phyloP scores from a whole-genome alignment of 2,329 filamentous ascomycete genomes.

The Colletotrichum sp. region DNA sequence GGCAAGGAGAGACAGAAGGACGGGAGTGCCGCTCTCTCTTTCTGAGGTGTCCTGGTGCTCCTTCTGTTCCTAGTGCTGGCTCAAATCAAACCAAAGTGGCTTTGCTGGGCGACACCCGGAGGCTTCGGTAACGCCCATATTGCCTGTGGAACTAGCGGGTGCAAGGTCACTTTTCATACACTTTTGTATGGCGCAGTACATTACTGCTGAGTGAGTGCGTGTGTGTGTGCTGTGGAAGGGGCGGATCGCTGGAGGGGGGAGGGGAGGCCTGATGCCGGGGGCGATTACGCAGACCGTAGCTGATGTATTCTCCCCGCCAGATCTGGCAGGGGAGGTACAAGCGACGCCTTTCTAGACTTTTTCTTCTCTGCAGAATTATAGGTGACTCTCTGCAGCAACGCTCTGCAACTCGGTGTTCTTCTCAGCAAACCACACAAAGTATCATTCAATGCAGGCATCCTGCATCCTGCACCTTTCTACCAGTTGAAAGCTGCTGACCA shows the following conservation, averaged over 20 bases:
- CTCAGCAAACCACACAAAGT: neutral
- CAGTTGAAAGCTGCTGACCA: neutral
- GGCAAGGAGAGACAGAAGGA: conserved; percentile 4
- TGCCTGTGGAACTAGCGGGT: neutral
- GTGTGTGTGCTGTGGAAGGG: neutral
- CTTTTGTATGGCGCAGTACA: neutral
- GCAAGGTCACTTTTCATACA: neutral
- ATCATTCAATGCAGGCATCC: neutral
- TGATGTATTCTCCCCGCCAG: neutral
- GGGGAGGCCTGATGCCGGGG: neutral
- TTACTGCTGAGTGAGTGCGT: neutral
- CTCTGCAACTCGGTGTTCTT: neutral
- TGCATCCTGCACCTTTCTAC: neutral
- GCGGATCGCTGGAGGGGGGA: neutral
- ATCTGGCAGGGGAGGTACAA: neutral
- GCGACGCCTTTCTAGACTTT: no score
- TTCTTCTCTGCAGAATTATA: neutral
- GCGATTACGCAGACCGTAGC: neutral
- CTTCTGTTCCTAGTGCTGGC: neutral
- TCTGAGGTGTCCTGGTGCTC: neutral
- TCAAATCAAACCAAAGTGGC: neutral
- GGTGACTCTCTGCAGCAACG: neutral
- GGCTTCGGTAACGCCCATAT: conserved; percentile 17
- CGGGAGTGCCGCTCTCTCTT: neutral
- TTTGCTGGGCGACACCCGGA: conserved; percentile 1